Evolutionary conservation across 805 yeast species (phyloP), one percentile per base, ranked within the genome.

Genomic region (Millerozyma miso): DNA sequence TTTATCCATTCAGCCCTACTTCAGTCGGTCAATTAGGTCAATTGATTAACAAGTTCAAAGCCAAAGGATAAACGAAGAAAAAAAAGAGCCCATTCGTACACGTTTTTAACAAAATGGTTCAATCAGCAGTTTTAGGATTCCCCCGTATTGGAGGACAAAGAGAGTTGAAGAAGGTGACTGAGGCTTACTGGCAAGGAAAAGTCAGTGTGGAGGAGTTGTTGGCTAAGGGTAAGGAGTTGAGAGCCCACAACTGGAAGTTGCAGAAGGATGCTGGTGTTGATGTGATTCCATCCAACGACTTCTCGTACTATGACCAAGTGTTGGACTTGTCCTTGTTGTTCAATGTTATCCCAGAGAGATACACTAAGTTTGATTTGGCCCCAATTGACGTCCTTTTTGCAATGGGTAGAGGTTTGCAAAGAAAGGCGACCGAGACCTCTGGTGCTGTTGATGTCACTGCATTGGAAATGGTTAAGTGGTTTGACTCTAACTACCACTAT

Each of bases 331-430:
- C 97, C 44, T 74, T 88, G 55, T 75, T 91, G 65, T 89, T 93
- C 85, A 93, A 93, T 65, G 97, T 83, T 58, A 80, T 93, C 67
- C 99, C 99, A 67, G 95, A 88, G 62, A 86, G 98, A 75, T 93
- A 93, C 84, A 77, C 91, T 74, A 85, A 93, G 79, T 88, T 77
- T 74, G 81, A 84, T 61, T 81, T 93, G 67, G 80, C 88, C 54
- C 83, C 88, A 67, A 78, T 93, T 57, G 99, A 93, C 74, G 87
- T 88, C 51, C 74, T 87, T 63, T 93, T 93, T 69, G 99, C 99
- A 65, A 93, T 93, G 98, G 99, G 98, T 75, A 89, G 99, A 82
- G 99, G 99, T 83, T 80, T 93, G 70, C 99, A 93, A 79, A 88
- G 93, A 77, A 83, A 85, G 73, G 96, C 95, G 55, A 85, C 95